Base-by-base conservation (phyloP, 179 eudicot genomes). In the Nepenthes alata region DNA sequence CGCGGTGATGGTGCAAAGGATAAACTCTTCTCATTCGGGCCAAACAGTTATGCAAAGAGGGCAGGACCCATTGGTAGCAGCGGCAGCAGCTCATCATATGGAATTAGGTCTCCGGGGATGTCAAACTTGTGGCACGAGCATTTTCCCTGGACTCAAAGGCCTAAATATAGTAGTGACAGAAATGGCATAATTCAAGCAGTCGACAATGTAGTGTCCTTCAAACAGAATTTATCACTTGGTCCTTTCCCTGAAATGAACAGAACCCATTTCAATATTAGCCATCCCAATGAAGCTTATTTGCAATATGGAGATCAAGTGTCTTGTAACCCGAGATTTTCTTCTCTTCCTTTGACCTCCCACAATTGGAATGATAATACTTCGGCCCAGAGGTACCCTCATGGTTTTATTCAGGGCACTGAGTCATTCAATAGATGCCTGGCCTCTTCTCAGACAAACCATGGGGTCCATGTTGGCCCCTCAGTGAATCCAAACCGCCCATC, bases 121-220 rank as follows among this genome's bases (percentile, higher is more conserved):
- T 10, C 44, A 7, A 35, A 57, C 13, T 8, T 6, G 41, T n/a
- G 55, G 55, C 55, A 52, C 25, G 55, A 15, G 2, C 5, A 52
- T 52, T 3, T 52, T 52, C 55, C 55, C 34, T 0, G 4, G 25
- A 52, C 14, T 16, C 55, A n/a, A n/a, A 57, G 44, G 56, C 67
- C 67, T 63, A 59, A 14, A 53, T 59, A 37, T 16, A 41, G 59
- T 55, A 37, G 38, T 41, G 52, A 59, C 11, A 55, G 15, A 14
- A 52, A 37, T 63, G 58, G 58, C 38, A 4, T 54, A 2, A 13
- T 45, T 10, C 13, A 37, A 61, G 16, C 15, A 51, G n/a, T 53
- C 16, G 56, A 38, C 9, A 48, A 11, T 38, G 15, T n/a, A 13
- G 35, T 37, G 36, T 37, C 58, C 55, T 35, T 44, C 45, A 63